Base-by-base conservation (phyloP, 352 stramenopile species). In the Pythium sukuiense region DNA sequence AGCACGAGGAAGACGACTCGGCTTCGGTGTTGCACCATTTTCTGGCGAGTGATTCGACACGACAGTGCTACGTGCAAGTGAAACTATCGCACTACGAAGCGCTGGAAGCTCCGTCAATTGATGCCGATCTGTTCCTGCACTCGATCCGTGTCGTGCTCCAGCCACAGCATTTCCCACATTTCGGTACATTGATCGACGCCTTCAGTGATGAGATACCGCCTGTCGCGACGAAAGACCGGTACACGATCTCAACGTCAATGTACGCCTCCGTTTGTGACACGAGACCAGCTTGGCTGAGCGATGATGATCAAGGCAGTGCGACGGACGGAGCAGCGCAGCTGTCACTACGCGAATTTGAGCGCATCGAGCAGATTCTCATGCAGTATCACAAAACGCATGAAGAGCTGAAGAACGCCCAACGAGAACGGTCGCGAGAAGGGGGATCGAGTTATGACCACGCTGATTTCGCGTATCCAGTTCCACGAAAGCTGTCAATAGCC, bases 41-140 rank as follows among this genome's bases (percentile, higher is more conserved):
- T 50, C 57, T 96, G 24, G 73, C 83, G 13, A 93, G 81, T 46
- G 80, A 92, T 16, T 70, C 79, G 16, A 74, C 67, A 37, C 76
- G 81, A 3, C 84, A 90, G 63, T 89, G 80, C 59, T 96, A 93
- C 52, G 76, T 96, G 26, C 87, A 96, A 56, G 61, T 96, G 13
- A 95, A 96, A 53, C 39, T 94, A 26, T 89, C 82, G 0, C 87
- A 95, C 65, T 92, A 90, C 52, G 81, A 90, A 46, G 80, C 77
- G 35, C 71, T 92, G 11, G 85, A 90, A 52, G 79, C 81, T 8
- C 87, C 87, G 0, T 69, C 81, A 3, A 72, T 94, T 49, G 88
- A 96, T 67, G 82, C 82, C 2, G 85, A 95, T 61, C 57, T 95
- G 8, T 96, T 96, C 63, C 75, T 96, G 43, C 88, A 93, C 69